Evolutionary conservation across 108 stramenopile genomes (phyloP).

Genomic region (Craspedostauros australis): DNA sequence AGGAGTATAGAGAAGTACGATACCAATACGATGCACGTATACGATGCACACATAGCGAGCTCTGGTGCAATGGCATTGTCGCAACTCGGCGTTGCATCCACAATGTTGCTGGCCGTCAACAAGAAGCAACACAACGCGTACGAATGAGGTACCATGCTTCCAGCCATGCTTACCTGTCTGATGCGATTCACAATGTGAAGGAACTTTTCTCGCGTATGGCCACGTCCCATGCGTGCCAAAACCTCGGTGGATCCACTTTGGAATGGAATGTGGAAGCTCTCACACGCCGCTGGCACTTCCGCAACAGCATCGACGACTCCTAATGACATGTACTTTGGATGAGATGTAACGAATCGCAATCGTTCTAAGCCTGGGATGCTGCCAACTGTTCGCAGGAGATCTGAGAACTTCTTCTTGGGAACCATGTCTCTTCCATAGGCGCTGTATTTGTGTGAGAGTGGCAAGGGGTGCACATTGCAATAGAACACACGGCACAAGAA

Average conservation of each 20-base stretch:
- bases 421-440: constrained; percentile 73
- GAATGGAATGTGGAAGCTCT: constrained; percentile 91
- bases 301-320: constrained; percentile 93
- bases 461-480: too few relatives aligned
- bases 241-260: constrained; percentile 87
- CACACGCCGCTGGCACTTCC: constrained; percentile 75
- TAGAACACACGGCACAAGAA: too few relatives aligned
- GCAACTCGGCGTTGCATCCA: too few relatives aligned
- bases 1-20: too few relatives aligned
- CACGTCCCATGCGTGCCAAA: constrained; percentile 89
- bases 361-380: constrained; percentile 69
- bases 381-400: constrained; percentile 81
- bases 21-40: background rate
- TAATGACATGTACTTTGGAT: constrained; percentile 94
- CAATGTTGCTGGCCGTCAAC: too few relatives aligned
- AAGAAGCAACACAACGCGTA: too few relatives aligned
- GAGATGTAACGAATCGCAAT: constrained; percentile 93
- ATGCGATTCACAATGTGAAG: constrained; percentile 86
- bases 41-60: too few relatives aligned
- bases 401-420: constrained; percentile 91
- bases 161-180: constrained; percentile 61
- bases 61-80: too few relatives aligned
- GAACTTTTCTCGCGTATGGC: constrained; percentile 91
- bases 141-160: too few relatives aligned
- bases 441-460: too few relatives aligned